These are phyloP conservation scores for Nymphaea thermarum DNA, from an alignment of 164 flowering plant genomes.

Conservation along the genomic window DNA sequence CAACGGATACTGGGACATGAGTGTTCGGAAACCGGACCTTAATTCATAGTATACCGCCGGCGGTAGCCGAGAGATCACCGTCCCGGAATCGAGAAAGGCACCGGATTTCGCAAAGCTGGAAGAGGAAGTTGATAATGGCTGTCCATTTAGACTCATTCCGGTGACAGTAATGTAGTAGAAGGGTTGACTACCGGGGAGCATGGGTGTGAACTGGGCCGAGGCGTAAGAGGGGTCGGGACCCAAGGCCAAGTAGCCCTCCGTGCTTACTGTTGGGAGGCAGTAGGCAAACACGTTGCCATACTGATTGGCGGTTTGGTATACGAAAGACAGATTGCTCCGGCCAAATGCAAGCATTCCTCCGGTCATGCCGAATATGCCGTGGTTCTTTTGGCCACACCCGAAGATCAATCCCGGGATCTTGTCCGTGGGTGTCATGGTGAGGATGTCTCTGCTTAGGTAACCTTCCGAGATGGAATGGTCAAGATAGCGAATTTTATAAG, in stretches of 20 bases:
- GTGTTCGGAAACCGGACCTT: constrained; percentile 21
- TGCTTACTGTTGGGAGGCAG: background rate
- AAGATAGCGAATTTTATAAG: background rate
- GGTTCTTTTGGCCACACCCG: background rate
- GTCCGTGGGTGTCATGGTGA: background rate
- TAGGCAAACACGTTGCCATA: background rate
- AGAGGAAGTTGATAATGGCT: constrained; percentile 11
- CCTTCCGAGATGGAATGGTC: background rate
- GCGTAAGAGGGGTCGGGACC: background rate
- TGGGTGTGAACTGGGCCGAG: background rate
- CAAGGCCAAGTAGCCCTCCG: background rate
- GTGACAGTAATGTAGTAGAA: constrained; percentile 24
- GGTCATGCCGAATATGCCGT: background rate
- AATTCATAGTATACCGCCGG: constrained; percentile 31
- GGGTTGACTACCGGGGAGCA: background rate
- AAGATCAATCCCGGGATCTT: background rate
- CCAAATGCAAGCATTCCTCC: background rate
- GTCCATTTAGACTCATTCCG: constrained; percentile 21
- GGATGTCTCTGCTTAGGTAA: background rate
- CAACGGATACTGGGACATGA: constrained; percentile 36
- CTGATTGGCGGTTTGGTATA: background rate
- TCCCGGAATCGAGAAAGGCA: constrained; percentile 47
- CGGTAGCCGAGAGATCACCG: constrained; percentile 47
- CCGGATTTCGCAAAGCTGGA: constrained; percentile 15
- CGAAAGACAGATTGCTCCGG: background rate